Conservation (phyloP, 345 rosid genomes). For the Hibiscus trionum region DNA sequence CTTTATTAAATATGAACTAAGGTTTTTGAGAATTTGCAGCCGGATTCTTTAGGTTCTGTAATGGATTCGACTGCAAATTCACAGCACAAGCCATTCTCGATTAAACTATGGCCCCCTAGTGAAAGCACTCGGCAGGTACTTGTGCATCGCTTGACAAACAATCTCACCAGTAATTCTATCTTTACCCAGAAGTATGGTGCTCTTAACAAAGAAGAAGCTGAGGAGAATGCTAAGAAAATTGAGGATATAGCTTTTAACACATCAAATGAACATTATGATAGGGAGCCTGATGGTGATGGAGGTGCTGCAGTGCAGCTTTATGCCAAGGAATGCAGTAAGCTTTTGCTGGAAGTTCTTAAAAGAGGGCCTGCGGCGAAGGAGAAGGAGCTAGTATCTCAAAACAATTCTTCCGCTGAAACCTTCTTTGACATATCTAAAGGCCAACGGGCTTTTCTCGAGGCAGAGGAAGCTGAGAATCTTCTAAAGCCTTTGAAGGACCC, state of each 20-base stretch:
- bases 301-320: slow-evolving; percentile 91
- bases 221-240: slow-evolving; percentile 62
- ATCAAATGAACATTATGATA: slow-evolving; percentile 68
- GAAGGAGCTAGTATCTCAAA: slow-evolving; percentile 21
- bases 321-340: slow-evolving; percentile 90
- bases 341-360: slow-evolving; percentile 70
- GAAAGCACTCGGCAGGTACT: slow-evolving; percentile 62
- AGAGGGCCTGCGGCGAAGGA: slow-evolving; percentile 37
- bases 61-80: slow-evolving; percentile 53
- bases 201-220: slow-evolving; percentile 65
- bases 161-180: slow-evolving; percentile 68
- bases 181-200: slow-evolving; percentile 78
- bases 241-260: slow-evolving; percentile 58
- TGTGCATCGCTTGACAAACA: slow-evolving; percentile 52
- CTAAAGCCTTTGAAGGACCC: slow-evolving; percentile 63
- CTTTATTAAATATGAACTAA: not conserved
- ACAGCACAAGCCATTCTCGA: slow-evolving; percentile 55
- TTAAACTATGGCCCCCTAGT: slow-evolving; percentile 91
- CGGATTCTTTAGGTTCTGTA: slow-evolving; percentile 17
- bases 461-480: slow-evolving; percentile 70
- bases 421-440: slow-evolving; percentile 77
- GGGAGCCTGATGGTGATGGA: slow-evolving; percentile 95
- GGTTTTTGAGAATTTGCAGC: not conserved
- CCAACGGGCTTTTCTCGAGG: slow-evolving; percentile 60
- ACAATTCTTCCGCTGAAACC: slow-evolving; percentile 27